Base-by-base conservation (phyloP, 2,329 filamentous ascomycete genomes). In the Bipolaris zeicola region DNA sequence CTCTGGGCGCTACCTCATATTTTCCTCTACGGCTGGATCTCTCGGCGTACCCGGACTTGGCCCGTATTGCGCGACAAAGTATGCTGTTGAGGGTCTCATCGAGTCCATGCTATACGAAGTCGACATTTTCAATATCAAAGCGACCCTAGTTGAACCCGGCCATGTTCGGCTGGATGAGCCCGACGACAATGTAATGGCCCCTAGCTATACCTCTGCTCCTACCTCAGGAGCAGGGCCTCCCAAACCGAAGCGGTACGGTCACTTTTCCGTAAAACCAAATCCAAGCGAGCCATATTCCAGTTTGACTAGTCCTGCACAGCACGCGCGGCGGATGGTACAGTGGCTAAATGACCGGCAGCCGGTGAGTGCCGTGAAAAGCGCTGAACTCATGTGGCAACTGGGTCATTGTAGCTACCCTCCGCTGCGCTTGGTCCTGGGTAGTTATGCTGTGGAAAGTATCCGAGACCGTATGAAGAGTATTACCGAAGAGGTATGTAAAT, bases 101-200 rank as follows among this genome's bases (percentile, higher is more conserved):
- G 95, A 99, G 77, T 93, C 91, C 14, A 94, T 99, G 90, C 83
- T 97, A 14, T 98, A 98, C 77, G 95, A 99, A 74, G 89, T 96
- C 36, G 93, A 97, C 62, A 80, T 82, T 0, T 97, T 96, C 78
- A 94, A 95, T 72, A 90, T 98, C 76, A 96, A 96, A 76, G 91
- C 91, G 0, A 97, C 94, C 2, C 83, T 99, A 5, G 93, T 98
- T 0, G 92, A 97, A 70, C 93, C 94, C 1, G 93, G 93, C 0
- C 85, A 97, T 63, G 90, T 97, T 61, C 84, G 93, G 5, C 85
- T 93, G 5, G 94, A 98, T 74, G 93, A 98, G 70, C 86, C 87
- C 13, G 85, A 87, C 51, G 81, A 78, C 75, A 56, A 82, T 22
- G 59, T 68, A 13, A 52, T 58, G 41, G 64, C 58, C 26, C 49